These are phyloP conservation scores for Quercus ilex DNA, from an alignment of 306 rosid species.

Conservation along the genomic window DNA sequence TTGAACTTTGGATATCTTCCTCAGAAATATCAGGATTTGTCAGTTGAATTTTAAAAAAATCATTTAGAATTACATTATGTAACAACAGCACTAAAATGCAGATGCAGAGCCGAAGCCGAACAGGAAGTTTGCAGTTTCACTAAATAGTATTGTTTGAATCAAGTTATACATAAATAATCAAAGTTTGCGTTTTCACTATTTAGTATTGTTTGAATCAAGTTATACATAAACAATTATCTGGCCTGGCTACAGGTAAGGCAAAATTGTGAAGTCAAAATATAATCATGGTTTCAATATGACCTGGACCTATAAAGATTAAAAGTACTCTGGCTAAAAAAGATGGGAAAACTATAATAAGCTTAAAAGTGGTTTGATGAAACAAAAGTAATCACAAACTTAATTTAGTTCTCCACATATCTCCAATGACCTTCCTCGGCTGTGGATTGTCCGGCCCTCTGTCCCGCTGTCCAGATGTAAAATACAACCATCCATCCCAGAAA, in stretches of 20 bases:
- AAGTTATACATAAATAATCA: not conserved
- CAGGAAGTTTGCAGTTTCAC: too few species aligned
- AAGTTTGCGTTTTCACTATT: not conserved
- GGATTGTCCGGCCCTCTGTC: conserved; percentile 95
- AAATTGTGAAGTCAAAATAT: not conserved
- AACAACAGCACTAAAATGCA: too few species aligned
- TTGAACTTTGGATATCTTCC: too few species aligned
- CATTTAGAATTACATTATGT: too few species aligned
- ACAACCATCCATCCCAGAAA: conserved; percentile 80
- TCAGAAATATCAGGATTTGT: too few species aligned
- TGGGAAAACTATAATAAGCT: not conserved
- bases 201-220: not conserved
- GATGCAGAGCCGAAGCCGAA: too few species aligned
- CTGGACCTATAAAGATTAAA: not conserved
- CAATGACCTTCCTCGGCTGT: conserved; percentile 67
- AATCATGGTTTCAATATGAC: not conserved
- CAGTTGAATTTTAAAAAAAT: too few species aligned
- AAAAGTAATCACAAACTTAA: conserved; percentile 23
- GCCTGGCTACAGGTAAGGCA: not conserved
- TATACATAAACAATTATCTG: not conserved
- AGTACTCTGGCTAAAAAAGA: not conserved
- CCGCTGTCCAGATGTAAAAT: conserved; percentile 88
- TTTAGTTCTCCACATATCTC: conserved; percentile 81
- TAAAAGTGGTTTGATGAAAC: not conserved
- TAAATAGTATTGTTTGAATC: too few species aligned